These are phyloP conservation scores for Colletotrichum cereale DNA, from an alignment of 2,329 filamentous ascomycete species.

Conservation along the genomic window DNA sequence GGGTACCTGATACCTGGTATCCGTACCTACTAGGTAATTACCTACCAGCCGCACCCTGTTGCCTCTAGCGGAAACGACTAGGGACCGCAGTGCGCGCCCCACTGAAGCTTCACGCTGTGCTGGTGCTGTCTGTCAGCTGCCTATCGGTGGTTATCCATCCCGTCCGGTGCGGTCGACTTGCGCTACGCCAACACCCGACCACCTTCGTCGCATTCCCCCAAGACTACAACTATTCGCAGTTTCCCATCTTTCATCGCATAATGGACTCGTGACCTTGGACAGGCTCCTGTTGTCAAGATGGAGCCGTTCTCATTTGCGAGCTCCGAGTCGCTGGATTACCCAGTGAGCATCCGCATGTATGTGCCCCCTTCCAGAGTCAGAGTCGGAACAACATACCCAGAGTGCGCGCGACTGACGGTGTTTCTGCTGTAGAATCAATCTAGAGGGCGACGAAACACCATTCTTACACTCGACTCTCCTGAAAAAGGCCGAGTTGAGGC, in stretches of 20 bases:
- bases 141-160: background rate
- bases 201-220: slow-evolving; percentile 12
- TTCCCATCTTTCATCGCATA: slow-evolving; percentile 11
- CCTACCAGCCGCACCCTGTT: background rate
- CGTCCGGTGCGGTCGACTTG: background rate
- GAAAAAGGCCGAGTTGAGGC: slow-evolving; percentile 81
- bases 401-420: slow-evolving; percentile 4
- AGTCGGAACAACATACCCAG: no score
- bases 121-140: slow-evolving; percentile 28
- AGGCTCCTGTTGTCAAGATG: slow-evolving; percentile 64
- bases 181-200: slow-evolving; percentile 9
- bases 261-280: slow-evolving; percentile 24
- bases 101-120: slow-evolving; percentile 26
- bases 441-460: slow-evolving; percentile 59
- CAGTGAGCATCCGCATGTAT: slow-evolving; percentile 76
- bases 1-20: no score
- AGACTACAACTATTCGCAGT: background rate
- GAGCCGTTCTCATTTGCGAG: slow-evolving; percentile 96
- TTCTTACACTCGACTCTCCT: slow-evolving; percentile 76
- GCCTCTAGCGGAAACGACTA: slow-evolving; percentile 6
- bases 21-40: background rate
- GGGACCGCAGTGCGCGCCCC: background rate
- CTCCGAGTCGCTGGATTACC: slow-evolving; percentile 84
- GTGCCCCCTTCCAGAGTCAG: slow-evolving; percentile 42
- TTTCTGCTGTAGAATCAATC: slow-evolving; percentile 56